These are phyloP conservation scores for Annulohypoxylon truncatum DNA, from an alignment of 2,329 filamentous ascomycete species.

Conservation along the genomic window DNA sequence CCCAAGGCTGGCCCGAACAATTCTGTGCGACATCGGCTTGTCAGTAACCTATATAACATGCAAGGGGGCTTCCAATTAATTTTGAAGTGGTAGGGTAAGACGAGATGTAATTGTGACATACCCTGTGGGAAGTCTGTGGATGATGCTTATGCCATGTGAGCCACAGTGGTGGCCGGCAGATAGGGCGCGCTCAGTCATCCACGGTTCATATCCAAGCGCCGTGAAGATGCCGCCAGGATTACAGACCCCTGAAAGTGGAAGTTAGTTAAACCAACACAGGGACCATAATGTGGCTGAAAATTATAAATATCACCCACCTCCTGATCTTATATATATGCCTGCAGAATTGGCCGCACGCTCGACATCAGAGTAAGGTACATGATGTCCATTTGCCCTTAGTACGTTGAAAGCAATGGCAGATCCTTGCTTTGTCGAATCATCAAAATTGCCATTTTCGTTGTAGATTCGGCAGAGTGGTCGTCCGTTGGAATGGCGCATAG, in stretches of 20 bases:
- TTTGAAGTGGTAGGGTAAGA: slow-evolving; percentile 14
- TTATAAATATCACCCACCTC: slow-evolving; percentile 52
- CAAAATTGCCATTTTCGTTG: slow-evolving; percentile 62
- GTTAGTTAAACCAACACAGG: slow-evolving; percentile 22
- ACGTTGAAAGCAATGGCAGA: slow-evolving; percentile 74
- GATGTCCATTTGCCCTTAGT: slow-evolving; percentile 61
- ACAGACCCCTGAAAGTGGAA: slow-evolving; percentile 56
- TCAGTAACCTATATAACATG: slow-evolving; percentile 10
- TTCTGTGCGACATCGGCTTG: slow-evolving; percentile 51
- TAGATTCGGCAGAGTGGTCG: slow-evolving; percentile 65
- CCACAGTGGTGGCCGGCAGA: slow-evolving; percentile 69
- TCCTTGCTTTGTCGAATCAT: slow-evolving; percentile 65
- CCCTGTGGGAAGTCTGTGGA: slow-evolving; percentile 66
- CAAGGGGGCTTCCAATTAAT: neutral
- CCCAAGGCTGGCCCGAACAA: slow-evolving; percentile 70
- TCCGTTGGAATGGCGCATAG: slow-evolving; percentile 66
- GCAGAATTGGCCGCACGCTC: slow-evolving; percentile 67
- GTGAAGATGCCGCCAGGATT: slow-evolving; percentile 61
- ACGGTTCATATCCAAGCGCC: slow-evolving; percentile 62
- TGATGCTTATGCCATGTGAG: slow-evolving; percentile 63
- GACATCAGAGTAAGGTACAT: slow-evolving; percentile 68
- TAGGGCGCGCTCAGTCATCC: slow-evolving; percentile 66
- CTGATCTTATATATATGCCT: slow-evolving; percentile 70
- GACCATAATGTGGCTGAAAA: neutral
- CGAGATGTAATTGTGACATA: slow-evolving; percentile 44